phyloP scores from a whole-genome alignment of 208 protist species.

The Acanthamoeba castellanii region DNA sequence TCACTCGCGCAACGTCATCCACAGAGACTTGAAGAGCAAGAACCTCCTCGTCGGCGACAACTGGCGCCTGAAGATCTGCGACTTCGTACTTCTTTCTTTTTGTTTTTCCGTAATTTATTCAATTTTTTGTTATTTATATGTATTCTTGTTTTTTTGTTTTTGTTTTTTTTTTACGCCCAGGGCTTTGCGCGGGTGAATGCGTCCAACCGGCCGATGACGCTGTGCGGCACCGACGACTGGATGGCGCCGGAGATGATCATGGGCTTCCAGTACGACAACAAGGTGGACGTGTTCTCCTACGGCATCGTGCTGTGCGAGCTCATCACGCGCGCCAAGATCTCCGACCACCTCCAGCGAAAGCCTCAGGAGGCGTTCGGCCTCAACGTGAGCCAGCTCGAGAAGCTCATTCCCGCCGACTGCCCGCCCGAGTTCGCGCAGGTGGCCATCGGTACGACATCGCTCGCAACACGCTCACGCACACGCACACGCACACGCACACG shows the following conservation, averaged over 20 bases:
- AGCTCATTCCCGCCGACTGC: constrained; percentile 46
- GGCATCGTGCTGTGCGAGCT: constrained; percentile 73
- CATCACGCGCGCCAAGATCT: constrained; percentile 65
- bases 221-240: constrained; percentile 76
- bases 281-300: constrained; percentile 73
- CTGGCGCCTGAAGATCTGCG: constrained; percentile 58
- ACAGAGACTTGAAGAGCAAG: constrained; percentile 74
- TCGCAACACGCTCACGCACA: too few relatives aligned
- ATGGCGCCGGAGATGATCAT: constrained; percentile 75
- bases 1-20: constrained; percentile 61
- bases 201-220: constrained; percentile 61
- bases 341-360: constrained; percentile 2
- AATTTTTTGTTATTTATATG: neutral
- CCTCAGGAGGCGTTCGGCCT: constrained; percentile 46
- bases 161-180: neutral
- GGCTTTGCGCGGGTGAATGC: constrained; percentile 50
- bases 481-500: neutral
- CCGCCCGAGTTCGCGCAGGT: constrained; percentile 52
- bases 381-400: constrained; percentile 45
- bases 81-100: constrained; percentile 3
- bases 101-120: neutral
- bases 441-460: constrained; percentile 19
- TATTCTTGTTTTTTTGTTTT: too few relatives aligned
- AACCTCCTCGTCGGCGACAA: constrained; percentile 73
- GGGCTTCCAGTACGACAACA: constrained; percentile 59